Percentiles rank a stretch among this genome's conserved stretches.
phyloP scores from a whole-genome alignment of 768 basidiomycete species.

The Auricularia cornea region DNA sequence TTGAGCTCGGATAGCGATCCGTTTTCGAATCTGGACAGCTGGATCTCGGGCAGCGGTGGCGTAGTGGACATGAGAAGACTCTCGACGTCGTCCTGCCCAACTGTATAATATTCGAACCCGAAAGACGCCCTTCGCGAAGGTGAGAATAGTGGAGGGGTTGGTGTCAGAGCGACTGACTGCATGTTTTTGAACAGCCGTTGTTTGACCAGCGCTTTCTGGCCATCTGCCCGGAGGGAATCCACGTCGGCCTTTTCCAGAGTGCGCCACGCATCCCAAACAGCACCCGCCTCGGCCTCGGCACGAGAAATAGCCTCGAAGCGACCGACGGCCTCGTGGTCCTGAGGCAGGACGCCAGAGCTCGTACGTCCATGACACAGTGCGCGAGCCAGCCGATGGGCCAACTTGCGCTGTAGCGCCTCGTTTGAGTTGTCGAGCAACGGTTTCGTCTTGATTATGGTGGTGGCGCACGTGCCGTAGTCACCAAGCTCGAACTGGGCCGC shows the following conservation, averaged over 20 bases:
- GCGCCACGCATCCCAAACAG: too few species aligned
- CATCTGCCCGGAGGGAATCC: too few species aligned
- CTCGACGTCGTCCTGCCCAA: slow-evolving; percentile 21
- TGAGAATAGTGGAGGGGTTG: not conserved
- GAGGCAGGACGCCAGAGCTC: too few species aligned
- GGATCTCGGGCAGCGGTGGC: slow-evolving; percentile 14
- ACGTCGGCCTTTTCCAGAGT: too few species aligned
- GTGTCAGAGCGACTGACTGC: not conserved
- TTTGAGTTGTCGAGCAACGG: too few species aligned
- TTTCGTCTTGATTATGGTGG: too few species aligned
- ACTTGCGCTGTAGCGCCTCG: too few species aligned
- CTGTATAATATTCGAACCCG: not conserved
- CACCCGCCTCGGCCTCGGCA: slow-evolving; percentile 3
- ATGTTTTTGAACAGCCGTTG: not conserved
- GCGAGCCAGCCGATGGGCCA: too few species aligned
- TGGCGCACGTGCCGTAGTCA: slow-evolving; percentile 12
- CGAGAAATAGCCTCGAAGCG: slow-evolving; percentile 14
- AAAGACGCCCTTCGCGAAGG: not conserved
- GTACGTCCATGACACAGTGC: too few species aligned
- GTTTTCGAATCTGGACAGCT: slow-evolving; percentile 11
- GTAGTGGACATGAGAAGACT: slow-evolving; percentile 23
- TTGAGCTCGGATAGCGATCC: slow-evolving; percentile 13
- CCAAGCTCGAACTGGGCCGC: slow-evolving; percentile 23
- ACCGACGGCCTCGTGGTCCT: too few species aligned
- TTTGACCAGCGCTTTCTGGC: too few species aligned